Evolutionary conservation across 805 yeast species (phyloP), one percentile per base, ranked within the genome.

Genomic region (Starmerella khaoyaiensis): DNA sequence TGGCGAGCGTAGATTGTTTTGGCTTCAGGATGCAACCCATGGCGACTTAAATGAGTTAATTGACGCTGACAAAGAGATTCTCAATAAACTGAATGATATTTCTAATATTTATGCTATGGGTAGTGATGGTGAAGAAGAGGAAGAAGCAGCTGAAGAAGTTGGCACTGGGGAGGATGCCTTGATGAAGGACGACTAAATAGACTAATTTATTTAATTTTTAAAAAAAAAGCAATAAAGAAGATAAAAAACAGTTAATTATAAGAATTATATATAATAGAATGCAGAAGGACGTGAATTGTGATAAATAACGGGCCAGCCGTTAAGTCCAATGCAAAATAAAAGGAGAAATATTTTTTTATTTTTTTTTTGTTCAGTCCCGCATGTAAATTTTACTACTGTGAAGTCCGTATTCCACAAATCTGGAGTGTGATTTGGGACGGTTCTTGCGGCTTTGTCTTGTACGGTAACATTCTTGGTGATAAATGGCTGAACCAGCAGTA

Each of bases 21-120:
- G 94, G 94, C 62, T 83, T 60, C 94, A 82, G 58, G 80, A 74
- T 47, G 53, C 70, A 44, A 81, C 76, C 7, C 72, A 74, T 51
- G 80, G 74, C 39, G 79, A 76, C 45, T 52, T 60, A 33, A 42
- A 48, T 36, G 67, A 67, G 52, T 69, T 77, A 59, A 72, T 78
- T 20, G 68, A 58, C 21, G 68, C 69, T 46, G 93, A 82, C 54
- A 50, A 58, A 44, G 64, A 63, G 31, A 60, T 76, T 26, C 50
- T 67, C 27, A 62, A 56, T 16, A 62, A 64, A 47, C 65, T 79
- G 32, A 59, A 67, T 41, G 67, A 67, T 21, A 53, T 72, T 38
- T 39, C 48, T 19, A 40, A 35, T 64, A n/a, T n/a, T n/a, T n/a
- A n/a, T n/a, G n/a, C n/a, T n/a, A n/a, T n/a, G n/a, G n/a, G n/a